Evolutionary conservation across 176 grass and related monocot species (phyloP), one percentile per base, ranked within the genome.

Genomic region (Eragrostis curvula): DNA sequence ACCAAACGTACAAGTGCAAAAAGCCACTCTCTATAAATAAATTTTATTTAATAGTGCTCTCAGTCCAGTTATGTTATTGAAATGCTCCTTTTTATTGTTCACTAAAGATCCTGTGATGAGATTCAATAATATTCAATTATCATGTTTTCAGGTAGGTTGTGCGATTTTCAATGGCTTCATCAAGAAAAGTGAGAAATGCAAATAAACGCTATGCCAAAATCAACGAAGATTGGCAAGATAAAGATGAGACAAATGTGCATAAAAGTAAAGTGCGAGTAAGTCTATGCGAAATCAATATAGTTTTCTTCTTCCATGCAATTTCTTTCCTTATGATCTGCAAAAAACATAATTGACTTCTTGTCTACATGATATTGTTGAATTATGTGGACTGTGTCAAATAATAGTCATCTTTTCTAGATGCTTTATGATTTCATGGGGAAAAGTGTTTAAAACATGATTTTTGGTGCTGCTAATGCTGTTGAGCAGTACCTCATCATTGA

Each of bases 191-290:
- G 50, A 96, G 93, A 74, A 96, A 94, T 71, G 80, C 77, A 13
- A 93, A 90, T 79, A 99, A 93, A 59, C 87, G 86, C 21, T 99
- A 91, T 88, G 79, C 90, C 44, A 96, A 96, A 84, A 67, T 90
- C 68, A 96, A 87, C 48, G 93, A 99, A 62, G 93, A 91, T 17
- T 96, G 90, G 92, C 41, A 84, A 47, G 93, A 93, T 67, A 93
- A 93, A 75, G 96, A 99, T 77, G 70, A 70, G 12, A 42, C 85
- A 50, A 87, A 56, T 92, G 75, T 80, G 32, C 83, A 77, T 44
- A 93, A 84, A 89, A 99, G 70, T 84, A 85, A 78, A 78, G 85
- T 83, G 65, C 87, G 87, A 50, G 92, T 92, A 87, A 85, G 92
- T 82, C 41, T 39, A 24, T 40, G 9, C 51, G 18, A 68, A 68